Evolutionary conservation across 1,139 yeast genomes (phyloP).

Genomic region (Hansenula lynferdii): DNA sequence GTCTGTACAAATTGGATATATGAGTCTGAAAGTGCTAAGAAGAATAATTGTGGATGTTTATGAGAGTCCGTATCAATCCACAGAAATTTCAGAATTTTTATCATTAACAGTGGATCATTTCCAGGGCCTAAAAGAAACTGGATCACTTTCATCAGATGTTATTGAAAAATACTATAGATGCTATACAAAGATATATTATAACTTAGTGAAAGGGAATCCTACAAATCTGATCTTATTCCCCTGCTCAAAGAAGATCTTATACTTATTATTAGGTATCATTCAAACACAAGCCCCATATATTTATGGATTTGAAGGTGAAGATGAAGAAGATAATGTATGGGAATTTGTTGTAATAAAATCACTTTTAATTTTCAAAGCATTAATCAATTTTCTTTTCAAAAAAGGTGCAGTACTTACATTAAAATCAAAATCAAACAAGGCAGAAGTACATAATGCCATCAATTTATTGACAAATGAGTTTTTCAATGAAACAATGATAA

Average conservation of each 20-base stretch:
- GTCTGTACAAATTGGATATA: slow-evolving; percentile 63
- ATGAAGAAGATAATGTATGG: slow-evolving; percentile 63
- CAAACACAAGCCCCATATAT: slow-evolving; percentile 59
- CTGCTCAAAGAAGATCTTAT: slow-evolving; percentile 52
- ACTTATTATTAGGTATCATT: slow-evolving; percentile 52
- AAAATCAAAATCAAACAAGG: slow-evolving; percentile 54
- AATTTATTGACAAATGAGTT: slow-evolving; percentile 45
- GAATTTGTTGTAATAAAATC: slow-evolving; percentile 71
- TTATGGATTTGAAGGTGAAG: slow-evolving; percentile 43
- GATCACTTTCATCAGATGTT: neutral
- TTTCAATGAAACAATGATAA: slow-evolving; percentile 52
- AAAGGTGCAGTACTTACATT: slow-evolving; percentile 62
- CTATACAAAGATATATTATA: slow-evolving; percentile 67
- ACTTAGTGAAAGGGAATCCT: slow-evolving; percentile 54
- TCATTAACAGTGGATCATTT: slow-evolving; percentile 55
- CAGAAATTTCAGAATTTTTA: slow-evolving; percentile 55
- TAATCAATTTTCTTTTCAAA: slow-evolving; percentile 57
- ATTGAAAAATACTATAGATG: slow-evolving; percentile 70
- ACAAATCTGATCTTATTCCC: slow-evolving; percentile 70
- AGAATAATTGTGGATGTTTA: slow-evolving; percentile 75
- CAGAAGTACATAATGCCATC: slow-evolving; percentile 57
- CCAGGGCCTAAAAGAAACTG: slow-evolving; percentile 24
- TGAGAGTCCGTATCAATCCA: slow-evolving; percentile 53
- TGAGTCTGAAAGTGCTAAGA: slow-evolving; percentile 69
- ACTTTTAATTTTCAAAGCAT: slow-evolving; percentile 56